Evolutionary conservation across 371 early-diverging fungal species (phyloP).

Genomic region (Mucor circinelloides): DNA sequence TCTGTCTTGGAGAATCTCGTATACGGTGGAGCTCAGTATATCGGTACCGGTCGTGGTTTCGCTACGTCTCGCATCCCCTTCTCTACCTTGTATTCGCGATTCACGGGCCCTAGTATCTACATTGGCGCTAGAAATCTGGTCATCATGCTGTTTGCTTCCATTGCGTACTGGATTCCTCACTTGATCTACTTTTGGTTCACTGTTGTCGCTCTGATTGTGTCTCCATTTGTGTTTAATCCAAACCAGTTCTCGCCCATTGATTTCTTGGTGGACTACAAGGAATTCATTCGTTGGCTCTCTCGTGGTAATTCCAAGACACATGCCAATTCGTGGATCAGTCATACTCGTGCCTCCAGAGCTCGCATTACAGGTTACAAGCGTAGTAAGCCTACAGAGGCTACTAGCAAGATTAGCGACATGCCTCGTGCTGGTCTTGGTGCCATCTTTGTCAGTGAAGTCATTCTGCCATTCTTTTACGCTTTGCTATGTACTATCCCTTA

Average conservation of each 20-base stretch:
- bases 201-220: slow-evolving; percentile 69
- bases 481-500: slow-evolving; percentile 64
- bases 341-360: slow-evolving; percentile 72
- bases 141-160: slow-evolving; percentile 75
- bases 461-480: slow-evolving; percentile 73
- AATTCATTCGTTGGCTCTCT: slow-evolving; percentile 82
- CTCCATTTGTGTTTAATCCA: slow-evolving; percentile 86
- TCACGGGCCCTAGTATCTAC: slow-evolving; percentile 80
- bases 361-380: slow-evolving; percentile 84
- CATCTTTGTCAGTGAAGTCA: slow-evolving; percentile 76
- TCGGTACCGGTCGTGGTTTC: slow-evolving; percentile 91
- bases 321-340: slow-evolving; percentile 80
- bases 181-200: slow-evolving; percentile 89
- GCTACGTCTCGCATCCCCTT: slow-evolving; percentile 87
- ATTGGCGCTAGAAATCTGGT: slow-evolving; percentile 73
- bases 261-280: slow-evolving; percentile 80
- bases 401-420: slow-evolving; percentile 48
- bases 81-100: slow-evolving; percentile 74
- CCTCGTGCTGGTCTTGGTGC: slow-evolving; percentile 69
- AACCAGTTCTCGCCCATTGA: slow-evolving; percentile 78
- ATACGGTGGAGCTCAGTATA: slow-evolving; percentile 89
- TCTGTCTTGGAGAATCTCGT: slow-evolving; percentile 80
- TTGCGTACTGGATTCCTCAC: slow-evolving; percentile 75
- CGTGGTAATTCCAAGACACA: slow-evolving; percentile 76
- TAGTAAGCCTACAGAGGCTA: slow-evolving; percentile 36